These are phyloP conservation scores for Articulospora tetracladia DNA, from an alignment of 495 filamentous ascomycete genomes.

Conservation along the genomic window DNA sequence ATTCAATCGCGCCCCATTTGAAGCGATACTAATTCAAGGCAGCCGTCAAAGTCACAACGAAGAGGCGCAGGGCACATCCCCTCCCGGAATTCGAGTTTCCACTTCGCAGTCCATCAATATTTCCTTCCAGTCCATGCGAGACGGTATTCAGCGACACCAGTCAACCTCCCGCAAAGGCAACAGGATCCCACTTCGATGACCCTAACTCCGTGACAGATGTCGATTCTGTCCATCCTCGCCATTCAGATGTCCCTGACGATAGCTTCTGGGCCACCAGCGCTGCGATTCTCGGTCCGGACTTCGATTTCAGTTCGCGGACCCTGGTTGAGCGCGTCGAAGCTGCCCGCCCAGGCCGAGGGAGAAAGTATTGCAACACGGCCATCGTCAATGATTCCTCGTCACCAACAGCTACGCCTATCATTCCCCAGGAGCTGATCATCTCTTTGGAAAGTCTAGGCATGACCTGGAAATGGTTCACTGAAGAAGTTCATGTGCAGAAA, in stretches of 20 bases:
- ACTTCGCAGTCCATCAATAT: neutral
- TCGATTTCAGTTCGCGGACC: neutral
- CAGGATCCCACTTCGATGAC: neutral
- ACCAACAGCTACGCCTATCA: neutral
- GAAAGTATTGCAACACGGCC: neutral
- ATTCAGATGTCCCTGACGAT: neutral
- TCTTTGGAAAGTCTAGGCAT: constrained; percentile 2
- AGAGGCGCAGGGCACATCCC: neutral
- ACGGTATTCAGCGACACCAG: neutral
- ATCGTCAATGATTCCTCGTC: neutral
- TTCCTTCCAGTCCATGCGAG: neutral
- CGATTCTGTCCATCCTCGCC: neutral
- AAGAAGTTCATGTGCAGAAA: neutral
- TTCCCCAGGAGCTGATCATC: neutral
- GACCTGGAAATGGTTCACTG: constrained; percentile 1
- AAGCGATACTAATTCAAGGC: too few species aligned
- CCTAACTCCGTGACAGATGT: neutral
- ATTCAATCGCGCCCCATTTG: too few species aligned
- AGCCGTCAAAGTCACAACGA: neutral
- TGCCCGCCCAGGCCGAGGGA: neutral
- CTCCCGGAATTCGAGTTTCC: neutral
- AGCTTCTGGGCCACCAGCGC: constrained; percentile 7
- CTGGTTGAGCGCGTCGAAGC: neutral
- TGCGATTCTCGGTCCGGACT: constrained; percentile 9
- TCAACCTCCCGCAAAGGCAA: neutral